These are phyloP conservation scores for Lolium rigidum DNA, from an alignment of 176 grass and related monocot species.

Conservation along the genomic window DNA sequence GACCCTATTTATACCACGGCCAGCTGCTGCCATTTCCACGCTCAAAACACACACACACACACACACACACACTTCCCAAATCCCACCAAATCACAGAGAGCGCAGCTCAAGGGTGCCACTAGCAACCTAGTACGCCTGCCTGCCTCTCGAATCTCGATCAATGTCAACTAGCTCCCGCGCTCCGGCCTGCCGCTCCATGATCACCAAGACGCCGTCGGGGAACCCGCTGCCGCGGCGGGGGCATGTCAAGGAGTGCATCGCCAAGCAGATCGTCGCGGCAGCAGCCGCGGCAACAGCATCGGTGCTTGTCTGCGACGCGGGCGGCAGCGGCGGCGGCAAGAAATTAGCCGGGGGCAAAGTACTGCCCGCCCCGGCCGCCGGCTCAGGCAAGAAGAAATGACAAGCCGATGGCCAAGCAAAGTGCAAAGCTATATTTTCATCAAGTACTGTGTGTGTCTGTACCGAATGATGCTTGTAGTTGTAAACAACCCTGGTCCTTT, in stretches of 20 bases:
- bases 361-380: background rate
- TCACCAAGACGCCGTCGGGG: slow-evolving; percentile 46
- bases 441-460: too few relatives aligned
- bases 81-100: background rate
- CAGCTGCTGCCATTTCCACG: background rate
- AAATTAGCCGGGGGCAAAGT: background rate
- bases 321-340: background rate
- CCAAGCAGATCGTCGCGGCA: slow-evolving; percentile 35
- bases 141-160: background rate
- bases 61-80: background rate
- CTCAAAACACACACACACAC: background rate
- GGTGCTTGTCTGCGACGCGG: background rate
- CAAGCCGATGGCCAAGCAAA: too few relatives aligned
- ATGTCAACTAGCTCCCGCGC: slow-evolving; percentile 30
- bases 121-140: background rate
- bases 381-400: slow-evolving; percentile 29
- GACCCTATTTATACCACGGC: background rate
- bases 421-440: too few relatives aligned
- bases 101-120: background rate
- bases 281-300: slow-evolving; percentile 30
- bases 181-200: background rate
- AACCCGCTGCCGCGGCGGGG: slow-evolving; percentile 72
- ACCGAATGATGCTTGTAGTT: too few relatives aligned
- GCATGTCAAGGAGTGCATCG: slow-evolving; percentile 66
- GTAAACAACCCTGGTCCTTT: too few relatives aligned